Conservation (phyloP, 2,329 filamentous ascomycete species). For the Cordyceps fumosorosea region DNA sequence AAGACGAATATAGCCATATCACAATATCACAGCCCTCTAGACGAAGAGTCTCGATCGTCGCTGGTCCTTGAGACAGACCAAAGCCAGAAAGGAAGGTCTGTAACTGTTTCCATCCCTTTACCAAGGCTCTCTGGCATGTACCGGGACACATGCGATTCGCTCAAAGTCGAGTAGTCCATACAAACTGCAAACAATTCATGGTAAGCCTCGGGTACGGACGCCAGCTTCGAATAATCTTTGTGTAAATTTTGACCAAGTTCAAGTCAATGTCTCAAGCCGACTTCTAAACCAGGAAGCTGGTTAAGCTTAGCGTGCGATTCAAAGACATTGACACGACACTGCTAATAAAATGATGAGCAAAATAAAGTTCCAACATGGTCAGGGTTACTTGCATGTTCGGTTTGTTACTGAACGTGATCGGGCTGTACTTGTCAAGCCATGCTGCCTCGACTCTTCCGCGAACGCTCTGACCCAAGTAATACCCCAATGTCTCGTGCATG, state of each 20-base stretch:
- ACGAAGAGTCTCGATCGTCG: background rate
- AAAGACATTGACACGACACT: slow-evolving; percentile 9
- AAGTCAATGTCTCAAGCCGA: slow-evolving; percentile 9
- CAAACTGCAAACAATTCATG: too few relatives aligned
- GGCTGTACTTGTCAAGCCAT: background rate
- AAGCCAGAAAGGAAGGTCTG: background rate
- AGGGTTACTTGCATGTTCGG: background rate
- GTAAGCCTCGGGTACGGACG: background rate
- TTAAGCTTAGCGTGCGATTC: slow-evolving; percentile 5
- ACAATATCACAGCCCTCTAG: background rate
- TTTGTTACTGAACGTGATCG: background rate
- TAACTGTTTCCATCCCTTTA: background rate
- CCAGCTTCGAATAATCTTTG: background rate
- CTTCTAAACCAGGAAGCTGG: slow-evolving; percentile 12
- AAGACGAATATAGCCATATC: background rate
- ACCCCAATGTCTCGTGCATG: background rate
- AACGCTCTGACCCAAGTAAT: slow-evolving; percentile 1
- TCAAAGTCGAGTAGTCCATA: too few relatives aligned
- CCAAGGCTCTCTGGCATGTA: background rate
- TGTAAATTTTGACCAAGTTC: background rate
- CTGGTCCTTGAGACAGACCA: background rate
- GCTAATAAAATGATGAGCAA: background rate
- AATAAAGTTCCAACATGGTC: background rate
- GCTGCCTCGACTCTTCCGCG: background rate
- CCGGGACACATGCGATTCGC: background rate